Base-by-base conservation (phyloP, 805 yeast species). In the Wickerhamomyces canadensis region DNA sequence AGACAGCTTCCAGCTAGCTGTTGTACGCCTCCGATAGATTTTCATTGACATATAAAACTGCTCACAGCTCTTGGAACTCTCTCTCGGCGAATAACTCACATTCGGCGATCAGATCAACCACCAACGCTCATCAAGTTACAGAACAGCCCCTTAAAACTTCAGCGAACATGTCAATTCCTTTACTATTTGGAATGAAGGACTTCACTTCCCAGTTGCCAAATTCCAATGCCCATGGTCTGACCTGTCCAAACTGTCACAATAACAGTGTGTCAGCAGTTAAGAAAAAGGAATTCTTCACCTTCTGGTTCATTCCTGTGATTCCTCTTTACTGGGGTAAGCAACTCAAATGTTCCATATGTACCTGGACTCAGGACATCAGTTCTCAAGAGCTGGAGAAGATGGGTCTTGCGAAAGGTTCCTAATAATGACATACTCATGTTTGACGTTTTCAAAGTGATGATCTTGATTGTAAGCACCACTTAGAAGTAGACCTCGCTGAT, bases 241-340 rank as follows among this genome's bases (percentile, higher is more conserved):
- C 67, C 41, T 78, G 84, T 49, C 76, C 78, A 15, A 67, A 73
- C 42, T 78, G 84, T 45, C 80, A 76, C 48, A 78, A 78, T 51
- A 63, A 64, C 39, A 62, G 74, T 19, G 83, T 75, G 4, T 55
- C 60, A 36, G 76, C 80, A 0, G 61, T 74, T 9, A 68, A 75
- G 43, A 62, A 76, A 32, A 69, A 67, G 44, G 74, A 76, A 47
- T 72, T 75, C 51, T 64, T 78, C 26, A 64, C 78, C 0, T 35
- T 76, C 9, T 76, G 74, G 63, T 75, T 72, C 47, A 58, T 76
- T 21, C 82, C 82, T 2, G 48, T 76, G 12, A 45, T 76, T 4
- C 82, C 82, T 4, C 54, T 75, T 29, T 71, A 66, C 50, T 70
- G 68, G 64, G 65, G 72, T 15, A 76, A 73, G 48, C 68, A 74